Base-by-base conservation (phyloP, 1,284 basidiomycete species). In the Ceratobasidium sp. region DNA sequence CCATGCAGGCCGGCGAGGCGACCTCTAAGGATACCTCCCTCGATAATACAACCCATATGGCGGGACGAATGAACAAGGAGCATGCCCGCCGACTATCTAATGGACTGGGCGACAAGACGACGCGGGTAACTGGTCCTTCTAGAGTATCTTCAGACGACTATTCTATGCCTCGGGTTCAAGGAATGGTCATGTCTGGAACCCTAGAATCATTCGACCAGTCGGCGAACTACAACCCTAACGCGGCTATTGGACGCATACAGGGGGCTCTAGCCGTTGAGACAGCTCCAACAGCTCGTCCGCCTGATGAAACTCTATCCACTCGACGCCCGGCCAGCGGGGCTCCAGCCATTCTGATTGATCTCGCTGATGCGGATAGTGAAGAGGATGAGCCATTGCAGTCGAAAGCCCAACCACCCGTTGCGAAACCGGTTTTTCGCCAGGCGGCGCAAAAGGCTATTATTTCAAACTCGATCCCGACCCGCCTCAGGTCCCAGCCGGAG, bases 401-500 rank as follows among this genome's bases (percentile, higher is more conserved):
- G 16, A 36, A 1, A 18, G 9, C 28, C 8, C 56, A 38, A 16
- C n/a, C 12, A 25, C 40, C 56, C 5, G 18, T 33, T 8, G 28
- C 44, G 16, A 30, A 49, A 23, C 56, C 53, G 5, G 42, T 69
- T 30, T 53, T 42, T 25, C 66, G 40, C n/a, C 53, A 38, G 23
- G 49, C 18, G 46, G 9, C n/a, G 14, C 28, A 54, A 25, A 36
- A 23, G 4, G 30, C 18, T 2, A 4, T 16, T 21, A 2, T 40
- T 11, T 23, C 63, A 53, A 56, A 25, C 7, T 69, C 72, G 1
- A 64, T 48, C 14, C 3, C 36, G 23, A 2, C 36, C 28, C n/a
- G 33, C 36, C 49, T 56, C 44, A 36, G 40, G 38, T 36, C 36
- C 40, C 25, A 46, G 2, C 40, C 56, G 9, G 16, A 61, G 42